Base-by-base conservation (phyloP, 352 stramenopile species). In the Globisporangium apiculatum region DNA sequence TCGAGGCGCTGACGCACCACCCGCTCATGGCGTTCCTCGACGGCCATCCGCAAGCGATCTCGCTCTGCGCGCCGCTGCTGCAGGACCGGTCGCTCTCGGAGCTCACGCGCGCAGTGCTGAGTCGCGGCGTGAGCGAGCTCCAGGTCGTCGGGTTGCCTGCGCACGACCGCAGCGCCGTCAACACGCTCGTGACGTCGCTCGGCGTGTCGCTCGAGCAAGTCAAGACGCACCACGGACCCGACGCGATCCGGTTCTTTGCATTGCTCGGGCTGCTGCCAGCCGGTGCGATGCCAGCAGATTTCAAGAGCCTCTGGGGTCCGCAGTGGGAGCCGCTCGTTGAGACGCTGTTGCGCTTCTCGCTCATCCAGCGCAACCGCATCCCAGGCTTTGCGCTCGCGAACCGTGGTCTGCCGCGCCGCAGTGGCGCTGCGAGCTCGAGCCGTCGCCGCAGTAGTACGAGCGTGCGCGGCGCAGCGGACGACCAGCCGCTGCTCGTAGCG, bases 11-110 rank as follows among this genome's bases (percentile, higher is more conserved):
- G 12, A 72, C 77, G 14, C 67, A 75, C 10, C 83, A 92, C 51
- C 83, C 83, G 58, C 65, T 92, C 35, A 87, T 92, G 73, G 79
- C 79, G 9, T 92, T 89, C 53, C 66, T 92, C 11, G 83, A 92
- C 53, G 83, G 83, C 31, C 83, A 92, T 15, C 83, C 83, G 11
- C 83, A 92, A 62, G 83, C 83, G 12, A 92, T 92, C 53, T 89
- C 83, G 17, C 59, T 92, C 10, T 92, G 83, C 51, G 79, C 83
- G 1, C 76, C 83, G 3, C 63, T 92, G 37, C 68, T 92, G 17
- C 78, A 89, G 48, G 83, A 92, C 51, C 73, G 82, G 11, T 90
- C 83, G 14, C 58, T 92, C 10, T 75, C 78, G 1, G 83, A 92
- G 56, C 60, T 92, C 36, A 92, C 83, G n/a, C 72, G 82, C 2